phyloP scores from a whole-genome alignment of 148 eudicot genomes.

The Fagopyrum homotropicum region DNA sequence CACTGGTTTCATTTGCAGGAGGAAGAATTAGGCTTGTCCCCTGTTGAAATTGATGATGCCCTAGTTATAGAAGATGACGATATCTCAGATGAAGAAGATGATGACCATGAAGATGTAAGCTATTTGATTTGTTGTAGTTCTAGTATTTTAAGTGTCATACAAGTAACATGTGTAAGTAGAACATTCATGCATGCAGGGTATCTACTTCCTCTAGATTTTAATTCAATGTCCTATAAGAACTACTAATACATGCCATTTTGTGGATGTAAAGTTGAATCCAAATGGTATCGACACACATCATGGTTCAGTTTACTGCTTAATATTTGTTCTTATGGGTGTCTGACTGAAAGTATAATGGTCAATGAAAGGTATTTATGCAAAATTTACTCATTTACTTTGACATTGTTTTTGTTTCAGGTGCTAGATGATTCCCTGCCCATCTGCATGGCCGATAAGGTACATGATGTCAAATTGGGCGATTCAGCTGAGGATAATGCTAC shows the following conservation, averaged over 20 bases:
- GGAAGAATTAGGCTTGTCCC: constrained; percentile 84
- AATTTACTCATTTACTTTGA: not conserved
- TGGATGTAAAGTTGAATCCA: not conserved
- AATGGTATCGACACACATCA: not conserved
- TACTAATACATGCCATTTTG: not conserved
- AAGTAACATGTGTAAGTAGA: too few relatives aligned
- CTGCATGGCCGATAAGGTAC: constrained; percentile 77
- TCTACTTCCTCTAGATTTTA: too few relatives aligned
- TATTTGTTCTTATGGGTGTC: too few relatives aligned
- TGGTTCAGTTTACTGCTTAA: not conserved
- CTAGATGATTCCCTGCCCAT: constrained; percentile 69
- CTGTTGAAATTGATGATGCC: constrained; percentile 82
- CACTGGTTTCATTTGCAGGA: constrained; percentile 45
- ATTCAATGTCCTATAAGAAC: too few relatives aligned
- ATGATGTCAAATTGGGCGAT: constrained; percentile 88
- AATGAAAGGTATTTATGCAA: too few relatives aligned
- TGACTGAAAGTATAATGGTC: too few relatives aligned
- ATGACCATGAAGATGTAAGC: constrained; percentile 88
- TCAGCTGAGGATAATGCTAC: constrained; percentile 40
- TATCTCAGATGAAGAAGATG: constrained; percentile 87
- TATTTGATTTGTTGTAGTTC: not conserved
- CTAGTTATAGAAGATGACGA: constrained; percentile 94
- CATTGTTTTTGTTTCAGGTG: constrained; percentile 39
- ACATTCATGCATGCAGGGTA: too few relatives aligned
- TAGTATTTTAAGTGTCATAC: too few relatives aligned